Conservation (phyloP, 2,329 filamentous ascomycete species). For the Cordyceps cicadae region DNA sequence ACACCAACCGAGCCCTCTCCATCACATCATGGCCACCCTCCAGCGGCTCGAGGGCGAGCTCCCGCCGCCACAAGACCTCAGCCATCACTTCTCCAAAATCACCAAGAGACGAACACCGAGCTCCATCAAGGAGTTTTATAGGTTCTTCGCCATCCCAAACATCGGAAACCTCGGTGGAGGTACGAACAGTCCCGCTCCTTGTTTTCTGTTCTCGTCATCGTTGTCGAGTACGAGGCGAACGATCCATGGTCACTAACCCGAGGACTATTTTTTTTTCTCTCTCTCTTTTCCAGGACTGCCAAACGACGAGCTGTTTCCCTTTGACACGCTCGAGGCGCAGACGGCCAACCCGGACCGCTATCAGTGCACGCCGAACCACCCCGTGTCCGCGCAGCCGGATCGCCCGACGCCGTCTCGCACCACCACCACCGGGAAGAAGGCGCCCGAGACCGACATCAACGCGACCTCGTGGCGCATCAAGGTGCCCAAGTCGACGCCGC, state of each 20-base stretch:
- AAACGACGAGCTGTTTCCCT: conserved; percentile 76
- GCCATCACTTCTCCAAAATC: conserved; percentile 66
- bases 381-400: conserved; percentile 22
- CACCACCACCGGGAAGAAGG: conserved; percentile 6
- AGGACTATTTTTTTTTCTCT: not conserved
- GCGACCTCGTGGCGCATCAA: conserved; percentile 47
- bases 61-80: conserved; percentile 58
- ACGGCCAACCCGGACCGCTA: conserved; percentile 68
- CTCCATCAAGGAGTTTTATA: conserved; percentile 74
- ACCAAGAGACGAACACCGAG: conserved; percentile 58
- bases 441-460: conserved; percentile 21
- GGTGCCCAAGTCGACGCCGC: conserved; percentile 59
- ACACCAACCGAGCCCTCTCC: not conserved
- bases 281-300: conserved; percentile 55
- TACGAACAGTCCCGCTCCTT: conserved; percentile 24
- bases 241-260: not conserved
- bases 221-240: too few relatives aligned
- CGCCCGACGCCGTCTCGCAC: not conserved
- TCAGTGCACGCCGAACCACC: conserved; percentile 58
- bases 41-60: not conserved
- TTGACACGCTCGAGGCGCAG: conserved; percentile 79
- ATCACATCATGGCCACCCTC: not conserved
- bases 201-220: not conserved
- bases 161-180: conserved; percentile 55
- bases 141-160: conserved; percentile 64